Evolutionary conservation across 768 basidiomycete species (phyloP), one percentile per base, ranked within the genome.

Genomic region (Mycena galopus): DNA sequence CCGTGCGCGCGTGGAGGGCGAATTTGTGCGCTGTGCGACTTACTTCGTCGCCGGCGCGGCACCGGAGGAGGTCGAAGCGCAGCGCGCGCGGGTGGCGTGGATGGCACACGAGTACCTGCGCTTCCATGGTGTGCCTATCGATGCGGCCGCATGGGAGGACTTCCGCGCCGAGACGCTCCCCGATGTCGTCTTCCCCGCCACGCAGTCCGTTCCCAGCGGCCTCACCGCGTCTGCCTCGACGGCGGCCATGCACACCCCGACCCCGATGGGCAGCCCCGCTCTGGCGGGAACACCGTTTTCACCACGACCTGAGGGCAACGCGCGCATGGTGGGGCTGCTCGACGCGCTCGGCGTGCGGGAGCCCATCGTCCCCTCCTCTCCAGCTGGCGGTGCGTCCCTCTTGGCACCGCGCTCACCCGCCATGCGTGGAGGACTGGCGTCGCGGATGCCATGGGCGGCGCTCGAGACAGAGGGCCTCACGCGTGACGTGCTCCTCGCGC

Each of bases 381-480:
- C 32, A 37, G 71, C 53, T 30, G 58, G 67, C 32, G n/a, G n/a
- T n/a, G 66, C 74, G 3, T 50, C 79, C 17, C 71, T 81, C 76
- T 47, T 77, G 76, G 32, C 75, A 75, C 58, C 77, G 11, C 78
- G 63, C 72, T 76, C 39, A 65, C 80, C 50, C 67, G 25, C 29
- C 39, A 71, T 3, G 10, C 64, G 70, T 8, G 75, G 58, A 21
- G 56, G 37, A 16, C 42, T 67, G 1, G 4, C 53, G 4, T 35
- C 65, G 53, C 77, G 77, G 21, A 83, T 83, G 35, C 83, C 91
- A 4, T 91, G 90, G 86, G 76, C 82, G 1, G 83, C 85, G 23
- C 83, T 95, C 16, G 86, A 90, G 14, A 85, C 86, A 55, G 91
- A 92, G 71, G 94, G 93, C 0, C 84, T 96, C 16, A 90, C 93